Conservation (phyloP, 2,329 filamentous ascomycete species). For the Cytospora mali region DNA sequence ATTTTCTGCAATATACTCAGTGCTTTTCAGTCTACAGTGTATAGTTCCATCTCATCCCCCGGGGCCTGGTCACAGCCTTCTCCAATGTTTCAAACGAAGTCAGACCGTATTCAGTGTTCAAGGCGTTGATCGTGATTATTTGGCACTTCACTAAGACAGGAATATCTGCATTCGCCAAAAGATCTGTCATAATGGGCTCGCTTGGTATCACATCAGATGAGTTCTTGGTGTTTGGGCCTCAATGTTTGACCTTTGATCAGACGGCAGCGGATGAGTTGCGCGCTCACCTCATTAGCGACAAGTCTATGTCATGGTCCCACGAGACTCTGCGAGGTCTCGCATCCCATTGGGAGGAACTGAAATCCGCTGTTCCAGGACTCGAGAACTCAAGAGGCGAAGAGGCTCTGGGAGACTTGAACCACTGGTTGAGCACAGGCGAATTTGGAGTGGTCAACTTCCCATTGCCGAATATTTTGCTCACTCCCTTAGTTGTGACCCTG, state of each 20-base stretch:
- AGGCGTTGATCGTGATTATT: neutral
- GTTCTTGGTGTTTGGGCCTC: neutral
- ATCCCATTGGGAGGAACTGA: neutral
- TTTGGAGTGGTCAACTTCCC: neutral
- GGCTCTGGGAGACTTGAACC: neutral
- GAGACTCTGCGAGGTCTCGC: neutral
- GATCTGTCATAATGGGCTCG: neutral
- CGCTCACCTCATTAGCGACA: neutral
- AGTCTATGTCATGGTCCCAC: neutral
- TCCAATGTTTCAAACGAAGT: neutral
- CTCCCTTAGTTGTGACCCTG: constrained; percentile 4
- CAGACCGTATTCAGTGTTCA: neutral
- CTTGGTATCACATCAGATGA: neutral
- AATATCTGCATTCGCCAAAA: neutral
- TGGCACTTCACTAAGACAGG: neutral
- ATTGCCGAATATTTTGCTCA: constrained; percentile 9
- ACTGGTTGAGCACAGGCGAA: neutral
- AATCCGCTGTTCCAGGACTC: neutral
- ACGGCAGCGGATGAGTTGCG: neutral
- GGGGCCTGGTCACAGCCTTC: neutral
- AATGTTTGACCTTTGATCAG: neutral
- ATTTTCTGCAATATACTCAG: neutral
- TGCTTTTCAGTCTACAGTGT: neutral
- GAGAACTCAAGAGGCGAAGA: neutral
- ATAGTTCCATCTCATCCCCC: neutral